Conservation (phyloP, 1,284 basidiomycete genomes). For the Ceratobasidium sp. region DNA sequence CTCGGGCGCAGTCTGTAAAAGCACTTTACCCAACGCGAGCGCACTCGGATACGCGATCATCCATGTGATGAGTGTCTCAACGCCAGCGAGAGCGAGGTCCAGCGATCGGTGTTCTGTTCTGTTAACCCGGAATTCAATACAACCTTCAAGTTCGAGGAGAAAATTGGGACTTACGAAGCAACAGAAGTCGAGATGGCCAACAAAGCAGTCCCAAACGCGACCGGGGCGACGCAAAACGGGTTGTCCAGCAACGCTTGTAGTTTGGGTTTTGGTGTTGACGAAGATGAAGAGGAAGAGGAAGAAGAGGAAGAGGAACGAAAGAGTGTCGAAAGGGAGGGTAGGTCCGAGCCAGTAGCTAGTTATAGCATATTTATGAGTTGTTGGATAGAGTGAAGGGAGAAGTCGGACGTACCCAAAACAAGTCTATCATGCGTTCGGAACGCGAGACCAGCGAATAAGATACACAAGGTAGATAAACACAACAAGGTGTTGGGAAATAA, state of each 20-base stretch:
- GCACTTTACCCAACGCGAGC: slow-evolving; percentile 78
- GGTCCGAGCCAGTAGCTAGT: slow-evolving; percentile 57
- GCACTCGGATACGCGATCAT: slow-evolving; percentile 84
- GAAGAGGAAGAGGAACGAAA: slow-evolving; percentile 58
- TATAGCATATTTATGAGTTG: not conserved
- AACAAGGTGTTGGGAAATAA: slow-evolving; percentile 26
- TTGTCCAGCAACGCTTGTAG: slow-evolving; percentile 65
- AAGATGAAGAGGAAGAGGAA: slow-evolving; percentile 54
- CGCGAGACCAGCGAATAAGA: slow-evolving; percentile 21
- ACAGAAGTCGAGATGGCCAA: slow-evolving; percentile 54
- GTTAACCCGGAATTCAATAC: too few relatives aligned
- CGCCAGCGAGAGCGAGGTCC: slow-evolving; percentile 78
- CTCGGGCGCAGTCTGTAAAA: slow-evolving; percentile 86
- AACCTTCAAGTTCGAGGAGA: too few relatives aligned
- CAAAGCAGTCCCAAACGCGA: slow-evolving; percentile 59
- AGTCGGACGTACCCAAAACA: slow-evolving; percentile 12
- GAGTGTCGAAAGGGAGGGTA: slow-evolving; percentile 62
- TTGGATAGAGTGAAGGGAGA: not conserved
- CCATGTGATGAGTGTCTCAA: slow-evolving; percentile 80
- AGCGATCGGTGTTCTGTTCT: slow-evolving; percentile 70
- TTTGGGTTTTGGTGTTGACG: slow-evolving; percentile 55
- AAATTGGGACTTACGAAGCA: slow-evolving; percentile 59
- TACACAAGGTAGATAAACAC: slow-evolving; percentile 17
- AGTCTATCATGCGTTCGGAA: slow-evolving; percentile 31
- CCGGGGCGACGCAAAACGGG: slow-evolving; percentile 60